phyloP scores from a whole-genome alignment of 768 basidiomycete genomes.

The Mycena latifolia region DNA sequence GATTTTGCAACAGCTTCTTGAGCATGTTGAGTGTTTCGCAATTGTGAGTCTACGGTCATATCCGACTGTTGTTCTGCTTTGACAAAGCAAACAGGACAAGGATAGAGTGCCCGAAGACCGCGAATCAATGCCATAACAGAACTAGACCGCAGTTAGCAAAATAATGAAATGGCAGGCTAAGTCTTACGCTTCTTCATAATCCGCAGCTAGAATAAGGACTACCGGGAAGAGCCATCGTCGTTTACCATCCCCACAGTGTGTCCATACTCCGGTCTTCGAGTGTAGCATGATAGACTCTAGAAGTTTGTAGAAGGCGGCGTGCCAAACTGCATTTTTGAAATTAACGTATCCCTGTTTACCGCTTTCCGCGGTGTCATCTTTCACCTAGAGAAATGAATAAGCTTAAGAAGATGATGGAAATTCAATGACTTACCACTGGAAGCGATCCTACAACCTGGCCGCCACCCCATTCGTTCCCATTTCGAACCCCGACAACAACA shows the following conservation, averaged over 20 bases:
- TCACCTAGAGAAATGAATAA: slow-evolving; percentile 25
- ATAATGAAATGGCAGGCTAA: not conserved
- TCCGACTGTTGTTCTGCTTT: slow-evolving; percentile 38
- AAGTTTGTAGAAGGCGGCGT: slow-evolving; percentile 39
- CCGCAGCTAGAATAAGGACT: slow-evolving; percentile 53
- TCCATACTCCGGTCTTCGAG: slow-evolving; percentile 30
- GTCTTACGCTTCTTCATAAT: slow-evolving; percentile 61
- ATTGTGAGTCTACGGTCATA: no score
- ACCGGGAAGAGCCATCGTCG: slow-evolving; percentile 47
- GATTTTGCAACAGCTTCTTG: slow-evolving; percentile 29
- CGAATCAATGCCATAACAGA: slow-evolving; percentile 54
- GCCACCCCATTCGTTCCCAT: slow-evolving; percentile 49
- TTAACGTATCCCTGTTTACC: slow-evolving; percentile 38
- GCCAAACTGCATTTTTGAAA: slow-evolving; percentile 45
- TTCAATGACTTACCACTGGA: slow-evolving; percentile 42
- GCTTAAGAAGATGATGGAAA: not conserved
- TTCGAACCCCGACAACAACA: slow-evolving; percentile 46
- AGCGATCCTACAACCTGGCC: slow-evolving; percentile 53
- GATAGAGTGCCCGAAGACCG: slow-evolving; percentile 43
- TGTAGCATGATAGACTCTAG: slow-evolving; percentile 30
- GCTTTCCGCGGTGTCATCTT: slow-evolving; percentile 40
- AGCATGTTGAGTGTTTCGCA: not conserved
- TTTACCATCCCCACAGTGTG: slow-evolving; percentile 44
- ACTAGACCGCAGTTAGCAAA: slow-evolving; percentile 35
- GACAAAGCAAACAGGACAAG: slow-evolving; percentile 55